phyloP scores from a whole-genome alignment of 805 yeast genomes.

The Candida nitratophila region DNA sequence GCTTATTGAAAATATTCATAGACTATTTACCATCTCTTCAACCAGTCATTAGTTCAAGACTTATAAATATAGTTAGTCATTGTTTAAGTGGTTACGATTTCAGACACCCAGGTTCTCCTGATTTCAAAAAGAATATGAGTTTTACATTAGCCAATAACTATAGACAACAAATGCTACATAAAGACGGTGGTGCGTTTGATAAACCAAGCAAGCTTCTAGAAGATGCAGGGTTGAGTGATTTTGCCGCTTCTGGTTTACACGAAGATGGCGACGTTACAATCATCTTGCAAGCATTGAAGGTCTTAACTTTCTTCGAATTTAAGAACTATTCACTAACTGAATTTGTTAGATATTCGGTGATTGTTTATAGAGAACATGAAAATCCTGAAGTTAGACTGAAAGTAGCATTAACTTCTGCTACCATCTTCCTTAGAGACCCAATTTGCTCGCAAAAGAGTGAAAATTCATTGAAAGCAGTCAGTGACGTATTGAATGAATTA shows the following conservation, averaged over 20 bases:
- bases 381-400: constrained; percentile 72
- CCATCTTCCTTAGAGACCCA: constrained; percentile 68
- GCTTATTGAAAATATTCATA: constrained; percentile 60
- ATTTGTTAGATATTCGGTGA: constrained; percentile 77
- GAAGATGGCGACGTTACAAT: constrained; percentile 31
- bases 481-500: constrained; percentile 76
- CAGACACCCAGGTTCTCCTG: constrained; percentile 82
- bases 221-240: constrained; percentile 12
- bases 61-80: constrained; percentile 63
- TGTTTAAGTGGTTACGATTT: constrained; percentile 78
- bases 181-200: constrained; percentile 47
- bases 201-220: constrained; percentile 7
- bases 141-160: constrained; percentile 66
- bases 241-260: constrained; percentile 15
- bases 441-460: constrained; percentile 80
- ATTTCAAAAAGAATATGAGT: constrained; percentile 51
- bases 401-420: constrained; percentile 80
- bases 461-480: constrained; percentile 73
- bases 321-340: constrained; percentile 74
- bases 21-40: constrained; percentile 75
- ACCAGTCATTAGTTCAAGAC: constrained; percentile 60
- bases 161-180: constrained; percentile 63
- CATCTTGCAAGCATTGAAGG: constrained; percentile 71
- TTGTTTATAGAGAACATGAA: constrained; percentile 77
- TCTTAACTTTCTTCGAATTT: constrained; percentile 70